These are phyloP conservation scores for Fusarium albidum DNA, from an alignment of 2,329 filamentous ascomycete genomes.

Conservation along the genomic window DNA sequence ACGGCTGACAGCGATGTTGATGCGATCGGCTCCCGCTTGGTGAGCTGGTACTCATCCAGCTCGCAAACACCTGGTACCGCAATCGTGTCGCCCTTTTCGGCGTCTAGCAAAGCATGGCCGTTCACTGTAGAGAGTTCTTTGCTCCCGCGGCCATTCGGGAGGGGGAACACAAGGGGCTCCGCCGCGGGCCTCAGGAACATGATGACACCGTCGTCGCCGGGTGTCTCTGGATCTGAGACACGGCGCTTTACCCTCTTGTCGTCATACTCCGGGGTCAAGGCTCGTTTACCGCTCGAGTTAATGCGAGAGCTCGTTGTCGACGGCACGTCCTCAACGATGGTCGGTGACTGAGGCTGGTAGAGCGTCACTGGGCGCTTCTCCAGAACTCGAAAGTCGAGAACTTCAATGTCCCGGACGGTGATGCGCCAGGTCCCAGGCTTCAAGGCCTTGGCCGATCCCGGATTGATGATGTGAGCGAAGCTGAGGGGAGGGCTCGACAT, in stretches of 20 bases:
- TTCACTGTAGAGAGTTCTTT: conserved; percentile 57
- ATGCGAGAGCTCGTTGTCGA: conserved; percentile 45
- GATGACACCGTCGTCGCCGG: conserved; percentile 58
- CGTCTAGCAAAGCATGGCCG: conserved; percentile 60
- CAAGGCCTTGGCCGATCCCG: conserved; percentile 55
- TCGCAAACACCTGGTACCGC: conserved; percentile 59
- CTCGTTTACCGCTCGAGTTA: conserved; percentile 61
- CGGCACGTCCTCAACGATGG: conserved; percentile 40
- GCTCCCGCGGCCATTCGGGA: conserved; percentile 55
- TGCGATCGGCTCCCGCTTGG: conserved; percentile 65
- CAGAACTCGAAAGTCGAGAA: conserved; percentile 66
- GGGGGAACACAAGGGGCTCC: conserved; percentile 60
- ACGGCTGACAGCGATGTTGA: conserved; percentile 63
- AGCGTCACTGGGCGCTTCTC: conserved; percentile 60
- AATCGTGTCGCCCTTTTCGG: conserved; percentile 58
- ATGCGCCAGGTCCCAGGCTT: conserved; percentile 67
- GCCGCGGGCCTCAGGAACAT: conserved; percentile 61
- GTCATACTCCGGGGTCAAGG: conserved; percentile 55
- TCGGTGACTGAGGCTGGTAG: conserved; percentile 43
- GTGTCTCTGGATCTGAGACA: conserved; percentile 41
- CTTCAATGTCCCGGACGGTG: conserved; percentile 55
- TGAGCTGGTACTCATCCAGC: conserved; percentile 62
- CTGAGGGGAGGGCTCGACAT: conserved; percentile 50
- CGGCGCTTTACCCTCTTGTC: conserved; percentile 56
- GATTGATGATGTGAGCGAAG: conserved; percentile 55